Conservation (phyloP, 441 rosid species). For the Omphalea diandra region DNA sequence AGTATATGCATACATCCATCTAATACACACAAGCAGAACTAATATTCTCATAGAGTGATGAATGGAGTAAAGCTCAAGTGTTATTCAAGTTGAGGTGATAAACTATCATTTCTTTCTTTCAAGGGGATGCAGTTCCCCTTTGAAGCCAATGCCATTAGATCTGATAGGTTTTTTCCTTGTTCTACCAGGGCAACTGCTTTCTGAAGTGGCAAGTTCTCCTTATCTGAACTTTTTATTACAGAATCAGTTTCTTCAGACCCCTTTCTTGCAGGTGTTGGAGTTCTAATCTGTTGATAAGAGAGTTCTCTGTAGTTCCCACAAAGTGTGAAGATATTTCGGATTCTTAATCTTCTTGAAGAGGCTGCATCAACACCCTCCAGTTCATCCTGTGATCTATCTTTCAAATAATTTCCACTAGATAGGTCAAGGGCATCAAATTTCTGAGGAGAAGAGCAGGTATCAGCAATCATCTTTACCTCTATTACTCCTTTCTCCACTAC, state of each 20-base stretch:
- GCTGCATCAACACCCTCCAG: conserved; percentile 40
- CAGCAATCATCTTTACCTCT: conserved; percentile 60
- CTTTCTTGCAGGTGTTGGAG: conserved; percentile 32
- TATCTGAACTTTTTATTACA: conserved; percentile 10
- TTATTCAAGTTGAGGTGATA: conserved; percentile 42
- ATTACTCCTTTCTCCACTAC: conserved; percentile 75
- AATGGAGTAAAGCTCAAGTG: conserved; percentile 61
- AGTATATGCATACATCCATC: too few species aligned
- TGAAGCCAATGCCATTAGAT: conserved; percentile 28
- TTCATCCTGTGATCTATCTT: conserved; percentile 9
- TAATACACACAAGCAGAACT: conserved; percentile 6
- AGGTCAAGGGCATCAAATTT: conserved; percentile 21
- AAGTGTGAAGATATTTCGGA: conserved; percentile 84
- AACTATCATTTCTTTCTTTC: conserved; percentile 29
- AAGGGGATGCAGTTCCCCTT: conserved; percentile 54
- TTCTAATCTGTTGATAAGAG: conserved; percentile 53
- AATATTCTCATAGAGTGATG: conserved; percentile 43
- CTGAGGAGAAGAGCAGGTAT: conserved; percentile 32
- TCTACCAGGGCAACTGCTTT: conserved; percentile 12
- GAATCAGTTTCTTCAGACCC: conserved; percentile 34
- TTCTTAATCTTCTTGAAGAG: conserved; percentile 58
- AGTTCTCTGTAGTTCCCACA: conserved; percentile 93
- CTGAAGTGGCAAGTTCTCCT: conserved; percentile 25
- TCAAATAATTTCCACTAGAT: conserved; percentile 7
- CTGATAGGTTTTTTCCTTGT: conserved; percentile 17